Evolutionary conservation across 78 protist species (phyloP).

Genomic region (Protostelium mycophagum): DNA sequence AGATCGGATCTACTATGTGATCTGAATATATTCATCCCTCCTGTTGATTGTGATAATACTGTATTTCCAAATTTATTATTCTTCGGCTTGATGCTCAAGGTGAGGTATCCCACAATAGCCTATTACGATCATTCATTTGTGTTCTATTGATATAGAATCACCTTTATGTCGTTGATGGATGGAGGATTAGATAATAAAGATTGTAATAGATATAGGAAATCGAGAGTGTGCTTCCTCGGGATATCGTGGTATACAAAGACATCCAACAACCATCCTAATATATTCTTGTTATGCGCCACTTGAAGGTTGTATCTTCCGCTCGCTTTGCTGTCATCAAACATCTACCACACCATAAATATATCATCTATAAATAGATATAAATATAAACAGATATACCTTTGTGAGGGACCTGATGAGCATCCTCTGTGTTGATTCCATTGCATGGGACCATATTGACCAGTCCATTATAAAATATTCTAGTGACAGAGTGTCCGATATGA

Average conservation of each 20-base stretch:
- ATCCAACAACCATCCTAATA: not conserved
- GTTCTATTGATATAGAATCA: not conserved
- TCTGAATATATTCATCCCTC: not conserved
- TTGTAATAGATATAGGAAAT: not conserved
- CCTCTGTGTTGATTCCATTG: constrained; percentile 21
- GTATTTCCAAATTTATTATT: not conserved
- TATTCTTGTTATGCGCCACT: not conserved
- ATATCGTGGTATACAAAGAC: not conserved
- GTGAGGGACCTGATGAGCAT: not conserved
- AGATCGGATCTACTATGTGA: too few relatives aligned
- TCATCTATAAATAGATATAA: not conserved
- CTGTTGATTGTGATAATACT: not conserved
- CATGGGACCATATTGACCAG: constrained; percentile 50
- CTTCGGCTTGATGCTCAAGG: not conserved
- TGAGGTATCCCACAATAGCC: not conserved
- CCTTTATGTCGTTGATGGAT: not conserved
- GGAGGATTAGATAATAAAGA: not conserved
- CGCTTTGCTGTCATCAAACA: not conserved
- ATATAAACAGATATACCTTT: not conserved
- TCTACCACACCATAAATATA: too few relatives aligned
- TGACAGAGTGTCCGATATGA: constrained; percentile 30
- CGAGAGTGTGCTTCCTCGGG: not conserved
- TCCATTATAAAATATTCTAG: constrained; percentile 46
- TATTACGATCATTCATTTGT: not conserved
- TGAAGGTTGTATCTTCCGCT: not conserved